Base-by-base conservation (phyloP, 1,284 basidiomycete genomes). In the Papiliotrema flavescens region DNA sequence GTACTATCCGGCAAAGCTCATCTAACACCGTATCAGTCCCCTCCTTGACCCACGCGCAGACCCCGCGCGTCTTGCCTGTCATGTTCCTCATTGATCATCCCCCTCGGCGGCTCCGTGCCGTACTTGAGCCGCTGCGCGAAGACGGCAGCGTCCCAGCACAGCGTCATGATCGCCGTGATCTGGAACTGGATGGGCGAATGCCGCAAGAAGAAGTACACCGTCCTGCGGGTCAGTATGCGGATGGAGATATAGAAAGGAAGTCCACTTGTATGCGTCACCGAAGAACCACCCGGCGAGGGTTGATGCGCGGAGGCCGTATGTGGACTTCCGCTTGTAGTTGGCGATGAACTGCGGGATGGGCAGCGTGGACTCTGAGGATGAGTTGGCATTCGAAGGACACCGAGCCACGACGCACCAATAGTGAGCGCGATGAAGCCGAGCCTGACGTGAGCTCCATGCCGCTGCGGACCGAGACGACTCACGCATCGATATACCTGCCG, bases 281-380 rank as follows among this genome's bases (percentile, higher is more conserved):
- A 74, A 69, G 32, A 78, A 65, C 78, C 78, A 79, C 4, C 75
- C 74, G 0, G 71, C 70, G 2, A 81, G 66, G 0, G 80, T 80
- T 0, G 73, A 72, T 8, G 72, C 61, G 23, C 79, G 64, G 64
- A 81, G 79, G 0, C 81, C 81, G 14, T 78, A 78, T 8, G 80
- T 77, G 14, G 73, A 76, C 57, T 79, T 79, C 34, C 78, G 67
- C 7, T 67, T 60, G 47, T 73, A 77, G 58, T 81, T 81, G 34
- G 76, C 65, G 48, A 81, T 67, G 35, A 80, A 75, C 61, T 81
- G 80, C 1, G 80, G 80, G 47, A 81, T 76, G 0, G 80, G 81
- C 0, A 82, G 70, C 0, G 80, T 81, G 0, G 79, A 79, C 65
- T 82, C 73, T 70, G 59, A 15, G 3, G 3, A 26, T 24, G 34